Base-by-base conservation (phyloP, 371 early-diverging fungal genomes). In the Mucor sp. region DNA sequence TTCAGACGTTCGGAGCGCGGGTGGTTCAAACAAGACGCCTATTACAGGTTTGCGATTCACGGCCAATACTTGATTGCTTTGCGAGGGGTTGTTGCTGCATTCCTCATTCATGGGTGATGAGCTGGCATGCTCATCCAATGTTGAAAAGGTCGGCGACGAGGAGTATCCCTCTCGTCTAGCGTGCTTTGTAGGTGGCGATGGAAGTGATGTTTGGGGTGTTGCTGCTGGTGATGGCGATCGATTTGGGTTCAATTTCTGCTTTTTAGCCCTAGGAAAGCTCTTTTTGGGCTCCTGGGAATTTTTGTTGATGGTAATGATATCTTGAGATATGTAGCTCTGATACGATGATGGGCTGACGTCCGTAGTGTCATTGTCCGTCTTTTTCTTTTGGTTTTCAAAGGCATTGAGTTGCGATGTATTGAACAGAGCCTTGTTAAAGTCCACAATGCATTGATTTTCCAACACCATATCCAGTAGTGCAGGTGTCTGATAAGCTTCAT, bases 21-120 rank as follows among this genome's bases (percentile, higher is more conserved):
- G 82, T 28, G 74, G 33, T 21, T 77, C 72, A 17, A 39, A 27
- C 3, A 75, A 39, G 3, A 74, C 74, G 3, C 74, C 71, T n/a
- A 58, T 21, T 15, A 77, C 57, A 8, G 77, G 73, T 9, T 78
- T 75, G 41, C 56, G 60, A 6, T 63, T 59, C 3, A 63, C 14
- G 1, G 47, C 55, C 23, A 67, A 37, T 0, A 58, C 58, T 47
- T 70, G 71, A 8, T 27, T 58, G 2, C 60, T 32, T 32, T 32
- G 12, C 53, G 4, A 1, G 15, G 53, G 21, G 27, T 15, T 8
- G 44, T 4, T 23, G 28, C 1, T 48, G 15, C 9, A 1, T 21
- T 53, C 19, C 15, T 62, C 23, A 1, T 62, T 19, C 4, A 25
- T 21, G 12, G 50, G 15, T 27, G 53, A 53, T 53, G 27, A 12